Base-by-base conservation (phyloP, 768 basidiomycete species). In the Boletus bicolor region DNA sequence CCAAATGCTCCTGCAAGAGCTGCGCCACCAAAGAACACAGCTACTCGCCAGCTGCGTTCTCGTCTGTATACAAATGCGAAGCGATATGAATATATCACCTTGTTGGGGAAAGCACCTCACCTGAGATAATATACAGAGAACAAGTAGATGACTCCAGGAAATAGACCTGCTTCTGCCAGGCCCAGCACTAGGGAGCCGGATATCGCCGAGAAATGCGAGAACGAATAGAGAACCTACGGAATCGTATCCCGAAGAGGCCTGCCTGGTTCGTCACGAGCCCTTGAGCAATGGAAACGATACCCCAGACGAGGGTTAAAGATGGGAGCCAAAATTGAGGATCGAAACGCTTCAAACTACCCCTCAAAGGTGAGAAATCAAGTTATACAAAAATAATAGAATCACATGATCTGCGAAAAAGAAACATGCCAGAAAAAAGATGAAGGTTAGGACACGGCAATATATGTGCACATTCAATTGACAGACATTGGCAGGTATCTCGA, bases 1-100 rank as follows among this genome's bases (percentile, higher is more conserved):
- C 83, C 83, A 57, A 87, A 86, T 2, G 85, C 84, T 28, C 85
- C 84, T 7, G 84, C 81, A 21, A 85, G 71, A 7, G 82, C 80
- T 5, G 83, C 78, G 47, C 80, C 85, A 32, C 82, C 81, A 55
- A 85, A 84, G 68, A 84, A 83, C 39, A 86, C 73, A 0, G 82
- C 81, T 7, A 86, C 81, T 48, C 86, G 76, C 76, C 79, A 80
- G 57, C 82, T 81, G 1, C 83, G 79, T 62, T 86, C 80, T 36
- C 74, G 76, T 41, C 85, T 83, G 53, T 17, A 15, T 4, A 37
- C 2, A 19, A 21, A n/a, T 19, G 34, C 26, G 37, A 41, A 43
- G 7, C 0, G 0, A 11, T 3, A 19, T 55, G 24, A 50, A 42
- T n/a, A 30, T 37, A 39, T 15, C 7, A n/a, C 21, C 15, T 39